Evolutionary conservation across 225 moss, liverwort and hornwort genomes (phyloP), one percentile per base, ranked within the genome.

Genomic region (Straminergon stramineum): DNA sequence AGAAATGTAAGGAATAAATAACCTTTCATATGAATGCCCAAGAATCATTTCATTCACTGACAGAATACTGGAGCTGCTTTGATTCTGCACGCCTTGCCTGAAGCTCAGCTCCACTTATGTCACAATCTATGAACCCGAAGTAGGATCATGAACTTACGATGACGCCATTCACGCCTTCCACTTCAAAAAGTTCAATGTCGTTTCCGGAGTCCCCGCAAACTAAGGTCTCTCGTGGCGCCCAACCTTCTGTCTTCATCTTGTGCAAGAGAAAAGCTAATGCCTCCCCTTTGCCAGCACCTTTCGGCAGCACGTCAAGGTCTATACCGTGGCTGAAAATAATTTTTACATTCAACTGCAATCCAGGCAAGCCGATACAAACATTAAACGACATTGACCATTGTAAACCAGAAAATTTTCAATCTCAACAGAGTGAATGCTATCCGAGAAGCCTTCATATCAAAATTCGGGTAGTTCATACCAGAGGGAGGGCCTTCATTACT

Each of bases 151-250:
- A 89, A 89, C 96, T 97, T 93, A 96, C 96, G 84, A 97, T 94
- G 75, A 96, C 95, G 82, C 96, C 96, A 83, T 93, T 90, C 83
- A 96, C 95, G 73, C 94, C 96, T 87, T 94, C 91, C 51, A 97
- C 96, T 84, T 93, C 94, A 86, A 96, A 97, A 75, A 97, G 96
- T 90, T 97, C 96, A 64, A 93, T 91, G 87, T 97, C 96, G 41
- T 95, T 97, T 84, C 96, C 96, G 16, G 96, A 97, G 88, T 97
- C 96, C 85, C 96, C 96, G 89, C 96, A 97, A 69, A 97, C 96
- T 89, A 97, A 85, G 52, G 91, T 95, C 83, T 92, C 86, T 71
- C 87, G 93, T 66, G 96, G 96, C 45, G 91, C 89, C 96, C 87
- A 88, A 60, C 92, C 92, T 88, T 92, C 93, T 17, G 88, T 67